Percentiles rank a stretch among this genome's conserved stretches.
These are phyloP conservation scores for Penicillium parvum DNA, from an alignment of 495 filamentous ascomycete species.

Conservation along the genomic window DNA sequence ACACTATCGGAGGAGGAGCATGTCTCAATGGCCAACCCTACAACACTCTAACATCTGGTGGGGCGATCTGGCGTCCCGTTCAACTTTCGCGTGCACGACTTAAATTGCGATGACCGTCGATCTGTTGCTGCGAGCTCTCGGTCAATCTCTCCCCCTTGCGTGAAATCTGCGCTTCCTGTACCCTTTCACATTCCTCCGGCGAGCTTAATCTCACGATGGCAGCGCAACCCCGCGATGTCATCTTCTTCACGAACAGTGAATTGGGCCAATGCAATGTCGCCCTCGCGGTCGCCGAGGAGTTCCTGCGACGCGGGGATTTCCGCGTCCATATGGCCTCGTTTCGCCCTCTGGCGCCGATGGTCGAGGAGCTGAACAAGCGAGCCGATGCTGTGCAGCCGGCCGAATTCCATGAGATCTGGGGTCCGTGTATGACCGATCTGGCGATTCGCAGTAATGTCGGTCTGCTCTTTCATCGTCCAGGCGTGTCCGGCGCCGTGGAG, in stretches of 20 bases:
- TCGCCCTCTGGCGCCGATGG: slow-evolving; percentile 26
- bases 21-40: not conserved
- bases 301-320: slow-evolving; percentile 39
- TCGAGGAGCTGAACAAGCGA: slow-evolving; percentile 29
- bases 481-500: slow-evolving; percentile 30
- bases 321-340: slow-evolving; percentile 54
- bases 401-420: slow-evolving; percentile 42
- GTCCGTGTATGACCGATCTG: slow-evolving; percentile 39
- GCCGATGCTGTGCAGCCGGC: slow-evolving; percentile 8
- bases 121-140: too few relatives aligned
- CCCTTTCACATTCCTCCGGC: too few relatives aligned
- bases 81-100: too few relatives aligned
- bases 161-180: too few relatives aligned
- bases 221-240: slow-evolving; percentile 18
- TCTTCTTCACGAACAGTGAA: slow-evolving; percentile 55
- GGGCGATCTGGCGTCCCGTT: too few relatives aligned
- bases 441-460: slow-evolving; percentile 34
- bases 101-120: slow-evolving; percentile 1
- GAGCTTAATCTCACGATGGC: too few relatives aligned
- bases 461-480: slow-evolving; percentile 32
- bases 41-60: too few relatives aligned
- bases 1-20: too few relatives aligned
- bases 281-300: slow-evolving; percentile 49
- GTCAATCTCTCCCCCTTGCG: too few relatives aligned
- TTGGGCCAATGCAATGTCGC: slow-evolving; percentile 53